Base-by-base conservation (phyloP, 2,329 filamentous ascomycete genomes). In the Monilinia laxa region DNA sequence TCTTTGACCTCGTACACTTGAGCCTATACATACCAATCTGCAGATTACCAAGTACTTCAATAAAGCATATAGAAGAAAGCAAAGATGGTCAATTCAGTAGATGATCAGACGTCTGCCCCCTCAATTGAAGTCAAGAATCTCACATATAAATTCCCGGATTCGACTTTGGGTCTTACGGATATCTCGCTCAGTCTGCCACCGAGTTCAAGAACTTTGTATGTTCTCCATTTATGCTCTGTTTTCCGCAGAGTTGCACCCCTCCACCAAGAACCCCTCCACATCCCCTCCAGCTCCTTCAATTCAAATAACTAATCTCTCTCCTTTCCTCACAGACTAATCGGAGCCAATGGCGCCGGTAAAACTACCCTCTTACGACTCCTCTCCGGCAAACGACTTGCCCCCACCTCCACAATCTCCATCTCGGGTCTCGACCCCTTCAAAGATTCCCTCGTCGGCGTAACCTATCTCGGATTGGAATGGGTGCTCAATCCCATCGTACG, bases 391-490 rank as follows among this genome's bases (percentile, higher is more conserved):
- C 92, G 93, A 66, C 91, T 99, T 74, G 90, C 94, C 1, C 94
- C 95, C 0, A 80, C 82, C 64, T 82, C 85, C 76, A 87, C 88
- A 71, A 91, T 99, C 77, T 82, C 81, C 74, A 89, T 99, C 69
- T 90, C 87, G 59, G 92, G 91, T 70, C 87, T 92, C 59, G 95
- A 99, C 79, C 95, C 95, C 11, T 99, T 99, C 85, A 90, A 92
- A 78, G 85, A 93, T 47, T 87, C 89, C 14, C 87, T 97, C 38
- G 91, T 97, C 79, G 95, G 95, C 69, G 94, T 99, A 42, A 98
- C 94, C 28, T 99, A 99, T 79, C 90, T 99, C 10, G 95, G 95
- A 0, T 87, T 97, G 0, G 95, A 99, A 82, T 99, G 95, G 95
- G 95, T 98, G 3, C 85, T 99, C 12, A 98, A 98, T 81, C 92